A percentile compares a stretch with the other conserved stretches of the same genome.
Evolutionary conservation across 345 rosid species (phyloP).

Genomic region (Aurinia saxatilis): DNA sequence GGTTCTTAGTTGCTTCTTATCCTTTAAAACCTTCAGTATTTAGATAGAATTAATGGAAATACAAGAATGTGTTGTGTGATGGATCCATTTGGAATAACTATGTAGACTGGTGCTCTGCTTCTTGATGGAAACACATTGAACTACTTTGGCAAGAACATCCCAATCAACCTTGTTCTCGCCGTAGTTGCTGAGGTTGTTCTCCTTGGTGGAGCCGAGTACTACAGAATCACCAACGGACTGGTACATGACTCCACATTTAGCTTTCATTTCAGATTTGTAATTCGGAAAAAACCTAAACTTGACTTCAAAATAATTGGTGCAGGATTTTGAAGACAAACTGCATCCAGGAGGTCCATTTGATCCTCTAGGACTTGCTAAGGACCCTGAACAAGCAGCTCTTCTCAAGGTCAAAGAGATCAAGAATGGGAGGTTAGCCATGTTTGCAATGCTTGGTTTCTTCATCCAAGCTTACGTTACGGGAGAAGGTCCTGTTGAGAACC

Average conservation of each 20-base stretch:
- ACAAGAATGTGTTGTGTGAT: slow-evolving; percentile 4
- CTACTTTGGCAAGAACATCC: slow-evolving; percentile 88
- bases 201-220: slow-evolving; percentile 95
- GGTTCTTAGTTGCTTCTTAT: slow-evolving; percentile 31
- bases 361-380: slow-evolving; percentile 88
- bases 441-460: slow-evolving; percentile 84
- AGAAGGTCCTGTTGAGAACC: slow-evolving; percentile 95
- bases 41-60: not conserved
- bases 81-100: not conserved
- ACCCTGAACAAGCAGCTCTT: slow-evolving; percentile 90
- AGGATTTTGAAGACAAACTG: slow-evolving; percentile 94
- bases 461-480: slow-evolving; percentile 92
- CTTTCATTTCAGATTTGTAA: not conserved
- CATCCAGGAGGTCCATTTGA: slow-evolving; percentile 98
- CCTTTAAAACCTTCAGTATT: not conserved
- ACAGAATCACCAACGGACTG: slow-evolving; percentile 89
- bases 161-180: slow-evolving; percentile 77
- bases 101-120: slow-evolving; percentile 94
- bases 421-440: slow-evolving; percentile 96
- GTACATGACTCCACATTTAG: slow-evolving; percentile 30
- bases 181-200: slow-evolving; percentile 81
- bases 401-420: slow-evolving; percentile 95
- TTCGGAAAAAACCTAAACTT: not conserved
- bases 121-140: slow-evolving; percentile 93
- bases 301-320: not conserved